phyloP scores from a whole-genome alignment of 495 filamentous ascomycete species.

The Cladorrhinum samala region DNA sequence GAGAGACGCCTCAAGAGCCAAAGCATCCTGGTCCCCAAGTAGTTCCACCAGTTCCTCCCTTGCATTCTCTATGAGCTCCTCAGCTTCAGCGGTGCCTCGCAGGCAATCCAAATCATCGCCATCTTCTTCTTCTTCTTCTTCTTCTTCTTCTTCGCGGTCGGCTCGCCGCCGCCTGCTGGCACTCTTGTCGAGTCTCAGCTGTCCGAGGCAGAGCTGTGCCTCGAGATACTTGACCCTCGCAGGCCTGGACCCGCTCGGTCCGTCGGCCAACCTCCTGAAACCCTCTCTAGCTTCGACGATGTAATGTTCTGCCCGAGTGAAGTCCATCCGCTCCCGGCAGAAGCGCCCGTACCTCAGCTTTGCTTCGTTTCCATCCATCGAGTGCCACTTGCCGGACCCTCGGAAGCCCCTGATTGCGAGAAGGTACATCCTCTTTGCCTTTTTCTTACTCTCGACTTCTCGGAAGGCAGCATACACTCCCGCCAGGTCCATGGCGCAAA shows the following conservation, averaged over 20 bases:
- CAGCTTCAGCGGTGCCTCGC: background rate
- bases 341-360: background rate
- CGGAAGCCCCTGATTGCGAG: background rate
- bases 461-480: background rate
- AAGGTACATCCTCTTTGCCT: background rate
- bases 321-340: background rate
- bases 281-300: background rate
- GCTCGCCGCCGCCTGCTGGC: background rate
- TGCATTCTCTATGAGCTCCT: background rate
- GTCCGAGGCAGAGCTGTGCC: background rate
- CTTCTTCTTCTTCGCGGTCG: background rate
- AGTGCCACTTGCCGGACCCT: background rate
- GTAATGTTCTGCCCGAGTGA: background rate
- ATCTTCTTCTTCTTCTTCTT: background rate
- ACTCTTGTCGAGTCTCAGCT: background rate
- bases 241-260: background rate
- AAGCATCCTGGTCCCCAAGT: background rate
- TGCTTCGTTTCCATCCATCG: background rate
- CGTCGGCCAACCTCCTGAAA: background rate
- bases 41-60: background rate
- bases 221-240: background rate
- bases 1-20: background rate
- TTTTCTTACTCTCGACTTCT: background rate
- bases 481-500: background rate
- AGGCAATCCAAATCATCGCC: background rate